Evolutionary conservation across 352 stramenopile species (phyloP), one percentile per base, ranked within the genome.

Genomic region (Elongisporangium prolatum): DNA sequence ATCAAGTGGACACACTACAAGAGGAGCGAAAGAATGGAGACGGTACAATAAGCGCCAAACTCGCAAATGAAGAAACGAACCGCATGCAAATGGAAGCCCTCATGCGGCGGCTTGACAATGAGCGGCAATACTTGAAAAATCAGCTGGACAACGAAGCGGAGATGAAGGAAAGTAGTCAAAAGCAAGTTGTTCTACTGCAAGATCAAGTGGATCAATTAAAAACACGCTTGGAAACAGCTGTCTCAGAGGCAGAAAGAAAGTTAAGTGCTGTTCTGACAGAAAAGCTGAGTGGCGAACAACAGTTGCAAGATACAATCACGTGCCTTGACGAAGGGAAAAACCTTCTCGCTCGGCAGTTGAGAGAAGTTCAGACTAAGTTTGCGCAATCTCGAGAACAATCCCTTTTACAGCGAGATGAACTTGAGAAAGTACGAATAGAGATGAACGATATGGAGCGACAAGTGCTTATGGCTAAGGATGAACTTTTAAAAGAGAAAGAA

Each of bases 41-140:
- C 17, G 63, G 64, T 0, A 68, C 58, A 0, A 82, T 86, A 60
- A 82, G 77, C 53, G 75, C 73, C 0, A 86, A 87, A 60, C 85
- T 71, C n/a, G 81, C 84, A 13, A 86, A 67, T 34, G 84, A 93
- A 21, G 84, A 94, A 54, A 88, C 82, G 0, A 75, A 90, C 21
- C 80, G 82, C 2, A 75, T 91, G 59, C 82, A 91, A 52, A 87
- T 88, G 71, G 84, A 94, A 54, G 83, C 80, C n/a, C 57, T 89
- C 1, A 49, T 94, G 6, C 69, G 84, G 18, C 64, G 82, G 2
- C 76, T 94, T 1, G 84, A 90, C 48, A 91, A 94, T 40, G 82
- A 94, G 48, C 75, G 84, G 1, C 80, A 91, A 48, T 94, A 94
- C 50, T 57, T 94, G 24, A 91, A 92, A 59, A 91, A 77, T 38